Evolutionary conservation across 140 eudicot species (phyloP), one percentile per base, ranked within the genome.

Genomic region (Ambrosia hybrid): DNA sequence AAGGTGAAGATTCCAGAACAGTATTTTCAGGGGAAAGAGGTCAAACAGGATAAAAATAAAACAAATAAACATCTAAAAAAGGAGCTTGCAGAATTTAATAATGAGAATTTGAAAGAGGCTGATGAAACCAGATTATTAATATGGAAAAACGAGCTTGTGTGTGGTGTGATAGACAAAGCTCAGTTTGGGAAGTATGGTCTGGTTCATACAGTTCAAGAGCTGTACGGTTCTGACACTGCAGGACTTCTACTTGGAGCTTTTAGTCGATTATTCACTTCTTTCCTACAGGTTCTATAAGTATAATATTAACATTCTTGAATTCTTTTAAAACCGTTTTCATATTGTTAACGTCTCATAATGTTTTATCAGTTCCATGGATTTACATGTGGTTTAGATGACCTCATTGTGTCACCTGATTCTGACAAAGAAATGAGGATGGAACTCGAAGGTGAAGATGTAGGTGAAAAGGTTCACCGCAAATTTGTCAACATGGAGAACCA

Each of bases 161-260:
- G 83, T 77, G 99, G 99, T 74, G 99, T 94, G 65, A 90, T 94
- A 73, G 97, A 94, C 84, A 94, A 94, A 82, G 99, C 96, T 73
- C 99, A 94, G 83, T 94, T 94, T 88, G 99, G 99, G 66, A 91
- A 94, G 78, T 94, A 84, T 77, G 99, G 99, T 46, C 76, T 94
- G 82, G 95, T 90, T 58, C 99, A 94, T 76, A 88, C 97, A 8
- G 96, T 94, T 74, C 99, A 94, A 78, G 99, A 94, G 83, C 82
- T 90, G 8, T 94, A 87, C 61, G 99, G 99, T 13, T 60, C 92
- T 10, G 85, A 82, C 15, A 69, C 81, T 70, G 99, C 99, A 0
- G 99, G 99, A 56, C 81, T 86, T 30, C 66, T 94, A 73, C 97
- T 94, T 72, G 93, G 96, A 64, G 97, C 95, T 51, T 80, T 94